These are phyloP conservation scores for Xylaria nigripes DNA, from an alignment of 495 filamentous ascomycete species.

Conservation along the genomic window DNA sequence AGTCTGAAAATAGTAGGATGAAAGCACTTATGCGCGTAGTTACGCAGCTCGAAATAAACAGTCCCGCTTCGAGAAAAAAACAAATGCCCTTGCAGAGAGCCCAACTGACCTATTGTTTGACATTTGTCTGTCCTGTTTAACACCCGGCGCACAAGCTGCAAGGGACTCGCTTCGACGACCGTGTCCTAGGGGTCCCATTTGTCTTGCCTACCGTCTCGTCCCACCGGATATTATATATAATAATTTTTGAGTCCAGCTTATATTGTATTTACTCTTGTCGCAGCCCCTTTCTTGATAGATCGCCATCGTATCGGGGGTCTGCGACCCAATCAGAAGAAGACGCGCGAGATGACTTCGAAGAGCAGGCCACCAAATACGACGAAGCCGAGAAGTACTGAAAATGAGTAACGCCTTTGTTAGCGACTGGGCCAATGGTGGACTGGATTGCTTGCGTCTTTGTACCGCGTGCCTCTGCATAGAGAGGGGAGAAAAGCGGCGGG, in stretches of 20 bases:
- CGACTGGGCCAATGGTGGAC: background rate
- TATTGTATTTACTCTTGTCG: background rate
- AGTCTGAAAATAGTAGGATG: background rate
- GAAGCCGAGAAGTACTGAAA: conserved; percentile 65
- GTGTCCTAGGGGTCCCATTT: background rate
- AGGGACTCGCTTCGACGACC: background rate
- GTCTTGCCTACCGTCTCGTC: background rate
- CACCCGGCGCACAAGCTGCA: too few species aligned
- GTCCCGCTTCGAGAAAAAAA: background rate
- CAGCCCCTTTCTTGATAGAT: background rate
- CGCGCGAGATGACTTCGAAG: conserved; percentile 68
- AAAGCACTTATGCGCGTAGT: background rate
- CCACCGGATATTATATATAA: background rate
- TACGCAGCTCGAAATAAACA: background rate
- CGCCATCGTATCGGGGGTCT: background rate
- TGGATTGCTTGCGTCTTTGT: background rate
- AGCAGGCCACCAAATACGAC: conserved; percentile 75
- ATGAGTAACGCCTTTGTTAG: background rate
- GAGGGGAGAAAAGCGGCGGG: background rate
- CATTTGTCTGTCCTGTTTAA: background rate
- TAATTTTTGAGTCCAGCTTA: background rate
- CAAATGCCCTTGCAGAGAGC: conserved; percentile 3
- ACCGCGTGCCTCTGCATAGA: background rate
- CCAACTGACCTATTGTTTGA: too few species aligned
- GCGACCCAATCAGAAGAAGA: conserved; percentile 50